Percentiles rank a stretch among this genome's conserved stretches.
Evolutionary conservation across 139 green algal genomes (phyloP).

Genomic region (Haematococcus sp.): DNA sequence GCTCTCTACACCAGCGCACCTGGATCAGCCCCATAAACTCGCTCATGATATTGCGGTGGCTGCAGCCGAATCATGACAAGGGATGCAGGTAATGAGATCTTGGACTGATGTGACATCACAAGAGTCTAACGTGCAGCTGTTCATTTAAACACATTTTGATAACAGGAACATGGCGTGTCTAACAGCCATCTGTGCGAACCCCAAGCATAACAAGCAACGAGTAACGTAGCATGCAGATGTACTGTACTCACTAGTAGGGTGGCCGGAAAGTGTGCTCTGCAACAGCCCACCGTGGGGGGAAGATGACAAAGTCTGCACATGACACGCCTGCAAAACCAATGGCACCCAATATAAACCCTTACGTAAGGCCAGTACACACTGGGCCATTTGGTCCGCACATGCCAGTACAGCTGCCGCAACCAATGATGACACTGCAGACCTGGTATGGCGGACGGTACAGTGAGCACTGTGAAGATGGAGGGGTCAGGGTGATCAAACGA

Average conservation of each 20-base stretch:
- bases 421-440: conserved; percentile 28
- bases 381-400: background rate
- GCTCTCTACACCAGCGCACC: no score
- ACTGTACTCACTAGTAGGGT: conserved; percentile 87
- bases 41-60: conserved; percentile 79
- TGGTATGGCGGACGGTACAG: conserved; percentile 60
- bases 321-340: conserved; percentile 52
- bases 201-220: no score
- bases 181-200: no score
- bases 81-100: no score
- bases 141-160: no score
- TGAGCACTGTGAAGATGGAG: conserved; percentile 95
- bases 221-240: no score
- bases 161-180: no score
- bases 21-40: conserved; percentile 97
- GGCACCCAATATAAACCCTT: no score
- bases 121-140: no score
- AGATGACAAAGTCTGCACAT: conserved; percentile 93
- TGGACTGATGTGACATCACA: no score
- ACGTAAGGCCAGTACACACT: no score
- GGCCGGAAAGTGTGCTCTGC: conserved; percentile 91
- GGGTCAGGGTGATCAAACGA: conserved; percentile 77
- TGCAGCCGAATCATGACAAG: background rate
- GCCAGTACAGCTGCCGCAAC: no score
- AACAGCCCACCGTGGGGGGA: conserved; percentile 89